Conservation (phyloP, 352 stramenopile genomes). For the Lagenidium sp. region DNA sequence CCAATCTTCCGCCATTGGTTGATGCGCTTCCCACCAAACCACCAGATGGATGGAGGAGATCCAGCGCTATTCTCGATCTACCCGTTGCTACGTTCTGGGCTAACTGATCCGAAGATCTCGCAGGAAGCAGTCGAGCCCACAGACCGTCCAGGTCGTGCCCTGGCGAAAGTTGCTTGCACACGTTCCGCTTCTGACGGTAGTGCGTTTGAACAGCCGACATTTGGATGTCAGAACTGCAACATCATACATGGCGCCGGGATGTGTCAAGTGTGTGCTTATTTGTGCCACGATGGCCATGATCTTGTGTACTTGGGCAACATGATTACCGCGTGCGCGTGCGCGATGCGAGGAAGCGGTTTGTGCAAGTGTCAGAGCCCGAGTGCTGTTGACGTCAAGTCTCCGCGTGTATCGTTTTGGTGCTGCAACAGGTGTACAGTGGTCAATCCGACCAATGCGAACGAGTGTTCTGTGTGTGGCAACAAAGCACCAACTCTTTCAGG, state of each 20-base stretch:
- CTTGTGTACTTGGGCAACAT: conserved; percentile 63
- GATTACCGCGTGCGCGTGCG: conserved; percentile 63
- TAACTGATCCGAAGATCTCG: too few species aligned
- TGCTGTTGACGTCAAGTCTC: conserved; percentile 24
- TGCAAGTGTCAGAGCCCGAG: conserved; percentile 39
- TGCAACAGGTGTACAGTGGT: conserved; percentile 81
- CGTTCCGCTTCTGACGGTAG: conserved; percentile 71
- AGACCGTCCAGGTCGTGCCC: too few species aligned
- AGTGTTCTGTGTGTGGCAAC: conserved; percentile 64
- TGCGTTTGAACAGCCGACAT: conserved; percentile 68
- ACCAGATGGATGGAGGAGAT: neutral
- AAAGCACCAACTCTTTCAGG: too few species aligned
- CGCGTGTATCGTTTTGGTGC: conserved; percentile 50
- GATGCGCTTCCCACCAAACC: neutral
- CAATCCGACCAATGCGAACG: conserved; percentile 37
- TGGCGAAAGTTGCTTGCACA: conserved; percentile 45
- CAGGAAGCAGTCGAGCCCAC: too few species aligned
- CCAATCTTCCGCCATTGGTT: neutral
- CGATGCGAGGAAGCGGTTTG: conserved; percentile 30
- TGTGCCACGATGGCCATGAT: conserved; percentile 80
- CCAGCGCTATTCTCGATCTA: too few species aligned
- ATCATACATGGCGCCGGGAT: conserved; percentile 57
- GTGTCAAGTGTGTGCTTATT: conserved; percentile 52
- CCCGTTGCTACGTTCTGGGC: too few species aligned
- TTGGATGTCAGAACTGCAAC: conserved; percentile 76